Base-by-base conservation (phyloP, 2,329 filamentous ascomycete species). In the Alternaria sp. region DNA sequence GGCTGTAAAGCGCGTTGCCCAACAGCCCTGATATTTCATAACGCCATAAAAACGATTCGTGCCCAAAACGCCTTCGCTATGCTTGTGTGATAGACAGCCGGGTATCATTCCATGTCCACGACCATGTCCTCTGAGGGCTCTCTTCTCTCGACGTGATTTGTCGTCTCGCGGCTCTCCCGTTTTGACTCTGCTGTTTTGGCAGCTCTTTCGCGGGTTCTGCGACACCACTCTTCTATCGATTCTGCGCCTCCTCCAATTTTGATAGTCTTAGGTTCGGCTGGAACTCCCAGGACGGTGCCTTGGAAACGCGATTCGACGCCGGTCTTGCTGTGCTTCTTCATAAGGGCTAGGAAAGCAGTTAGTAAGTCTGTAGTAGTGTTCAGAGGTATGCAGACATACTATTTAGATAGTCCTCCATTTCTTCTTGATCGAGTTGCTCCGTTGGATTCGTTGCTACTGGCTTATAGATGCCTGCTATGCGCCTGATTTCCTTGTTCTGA, bases 271-370 rank as follows among this genome's bases (percentile, higher is more conserved):
- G 88, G 85, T 66, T 96, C 92, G 48, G 84, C 85, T 42, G 84
- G 82, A 65, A 88, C 88, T 4, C 94, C 94, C 10, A 98, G 82
- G 0, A 95, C 85, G 0, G 94, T 97, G 29, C 92, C 92, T 66
- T 90, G 87, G 76, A 92, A 96, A 70, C 94, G 89, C 9, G 89
- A 89, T 72, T 96, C 93, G 71, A 96, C 92, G 62, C 90, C 91
- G 0, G 90, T 91, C 69, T 95, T 96, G 79, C 89, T 93, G 77
- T 96, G 91, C 73, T 96, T 97, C 79, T 93, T 95, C 78, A 96
- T 97, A 40, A 98, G 81, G 4, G 88, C 90, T 91, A 65, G 14
- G 49, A 26, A 34, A 17, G 26, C 29, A 26, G 60, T 69, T 54
- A 70, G 60, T 34, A 46, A 72, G 52, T 70, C 51, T 26, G 13